Evolutionary conservation across 2,329 filamentous ascomycete species (phyloP), one percentile per base, ranked within the genome.

Genomic region (Cladosporium halotolerans): DNA sequence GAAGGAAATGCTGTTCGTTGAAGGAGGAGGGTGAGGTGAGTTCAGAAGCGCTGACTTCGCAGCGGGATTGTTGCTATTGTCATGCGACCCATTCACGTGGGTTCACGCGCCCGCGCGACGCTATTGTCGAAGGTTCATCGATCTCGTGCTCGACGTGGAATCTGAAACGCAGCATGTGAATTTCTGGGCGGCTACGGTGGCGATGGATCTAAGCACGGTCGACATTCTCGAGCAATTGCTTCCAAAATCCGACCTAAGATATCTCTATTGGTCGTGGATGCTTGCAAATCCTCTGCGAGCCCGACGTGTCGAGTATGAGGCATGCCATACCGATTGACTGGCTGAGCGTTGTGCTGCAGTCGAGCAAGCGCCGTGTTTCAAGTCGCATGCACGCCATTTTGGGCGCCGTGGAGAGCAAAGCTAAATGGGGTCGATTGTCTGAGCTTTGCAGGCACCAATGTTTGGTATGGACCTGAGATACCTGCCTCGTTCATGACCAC

Each of bases 21-120:
- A 23, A 38, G 32, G 32, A 51, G 31, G 38, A 51, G 43, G 28
- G 48, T 14, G 36, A 16, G 16, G 31, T 32, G 34, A 44, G 4
- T 18, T 42, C 34, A 45, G 23, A 44, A 45, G 52, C 46, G 55
- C 57, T 45, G 55, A 52, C 45, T 44, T 47, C 49, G 39, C 40
- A 47, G 48, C 52, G 53, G 32, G 44, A 43, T 16, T 53, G 45
- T 57, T 61, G 56, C 57, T 61, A 62, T 65, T 63, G 63, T 64
- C 59, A 55, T 57, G 56, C 56, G 44, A 52, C 52, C 52, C 55
- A 51, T 34, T 23, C 44, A 51, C 60, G 52, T 58, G 60, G 58
- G 60, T 61, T 60, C 56, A 58, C 59, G 59, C 60, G 57, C 43
- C 19, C 47, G 51, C 36, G 36, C 16, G 13, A 9, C 23, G 23